phyloP scores from a whole-genome alignment of 495 filamentous ascomycete genomes.

The Acidiella bohemica region DNA sequence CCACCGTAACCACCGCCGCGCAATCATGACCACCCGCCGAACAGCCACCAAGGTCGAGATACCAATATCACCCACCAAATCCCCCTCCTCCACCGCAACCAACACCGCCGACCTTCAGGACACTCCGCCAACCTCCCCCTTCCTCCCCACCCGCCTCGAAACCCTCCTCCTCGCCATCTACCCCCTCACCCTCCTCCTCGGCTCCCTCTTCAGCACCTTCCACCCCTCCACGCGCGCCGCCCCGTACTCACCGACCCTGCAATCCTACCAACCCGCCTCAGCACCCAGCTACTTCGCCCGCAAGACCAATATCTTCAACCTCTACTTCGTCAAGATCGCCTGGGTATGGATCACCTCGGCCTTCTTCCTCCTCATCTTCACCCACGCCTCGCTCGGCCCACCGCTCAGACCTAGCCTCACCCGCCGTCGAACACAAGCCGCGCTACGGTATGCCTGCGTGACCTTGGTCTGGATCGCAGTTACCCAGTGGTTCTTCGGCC shows the following conservation, averaged over 20 bases:
- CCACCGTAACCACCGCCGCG: not conserved
- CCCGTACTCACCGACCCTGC: slow-evolving; percentile 41
- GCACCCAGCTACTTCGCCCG: slow-evolving; percentile 83
- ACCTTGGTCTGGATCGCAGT: slow-evolving; percentile 76
- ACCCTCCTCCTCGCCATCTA: slow-evolving; percentile 51
- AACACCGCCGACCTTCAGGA: slow-evolving; percentile 1
- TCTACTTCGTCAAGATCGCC: slow-evolving; percentile 83
- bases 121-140: slow-evolving; percentile 30
- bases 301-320: slow-evolving; percentile 82
- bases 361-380: slow-evolving; percentile 48
- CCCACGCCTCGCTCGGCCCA: slow-evolving; percentile 41
- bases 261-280: slow-evolving; percentile 43
- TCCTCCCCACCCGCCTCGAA: slow-evolving; percentile 51
- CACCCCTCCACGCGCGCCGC: slow-evolving; percentile 52
- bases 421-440: slow-evolving; percentile 36
- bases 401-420: slow-evolving; percentile 23
- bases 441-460: slow-evolving; percentile 52
- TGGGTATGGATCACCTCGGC: slow-evolving; percentile 79
- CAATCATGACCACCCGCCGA: slow-evolving; percentile 12
- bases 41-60: slow-evolving; percentile 2
- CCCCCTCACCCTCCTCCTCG: slow-evolving; percentile 61
- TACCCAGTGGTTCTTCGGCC: slow-evolving; percentile 95
- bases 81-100: not conserved
- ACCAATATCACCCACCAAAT: slow-evolving; percentile 1
- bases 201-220: slow-evolving; percentile 64